Evolutionary conservation across 2,329 filamentous ascomycete genomes (phyloP), one percentile per base, ranked within the genome.

Genomic region (Parastagonospora avenae): DNA sequence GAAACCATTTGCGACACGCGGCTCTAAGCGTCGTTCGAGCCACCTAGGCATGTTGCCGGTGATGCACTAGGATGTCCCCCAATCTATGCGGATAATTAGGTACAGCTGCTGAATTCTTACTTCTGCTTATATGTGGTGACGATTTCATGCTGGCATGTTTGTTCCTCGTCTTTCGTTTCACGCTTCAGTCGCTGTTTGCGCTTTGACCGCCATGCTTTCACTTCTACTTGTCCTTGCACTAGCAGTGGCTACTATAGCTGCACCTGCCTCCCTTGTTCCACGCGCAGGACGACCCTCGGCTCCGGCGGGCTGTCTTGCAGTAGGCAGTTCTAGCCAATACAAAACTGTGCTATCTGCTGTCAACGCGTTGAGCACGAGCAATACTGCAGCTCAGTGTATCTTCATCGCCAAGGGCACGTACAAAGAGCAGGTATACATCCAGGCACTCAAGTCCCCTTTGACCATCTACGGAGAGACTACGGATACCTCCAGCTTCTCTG

Each of bases 331-430:
- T 14, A 73, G 72, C 32, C 71, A 73, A 32, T 82, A 80, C 66
- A 72, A 72, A 62, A 80, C 67, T 51, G 73, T 87, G 36, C 82
- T 85, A 63, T 71, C 78, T 14, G 85, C 86, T 8, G 79, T 88
- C 49, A 66, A 84, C 60, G 79, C 84, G 4, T 77, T 88, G 8
- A 81, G 79, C n/a, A 81, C 78, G 0, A 74, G 76, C 1, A 76
- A 78, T 6, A 77, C 79, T 1, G 57, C 71, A 1, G 75, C 76
- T 1, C 82, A 85, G 51, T 82, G 80, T 63, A 85, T 89, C 71
- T 88, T 88, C 74, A 82, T 89, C 68, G 67, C 82, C 60, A 69
- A 79, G 19, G 84, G 85, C 8, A 85, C 82, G 31, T 87, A 88
- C 76, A 74, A 71, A 2, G 84, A 87, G 66, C 84, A 86, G 63